phyloP scores from a whole-genome alignment of 805 yeast genomes.

The Yarrowia hollandica region DNA sequence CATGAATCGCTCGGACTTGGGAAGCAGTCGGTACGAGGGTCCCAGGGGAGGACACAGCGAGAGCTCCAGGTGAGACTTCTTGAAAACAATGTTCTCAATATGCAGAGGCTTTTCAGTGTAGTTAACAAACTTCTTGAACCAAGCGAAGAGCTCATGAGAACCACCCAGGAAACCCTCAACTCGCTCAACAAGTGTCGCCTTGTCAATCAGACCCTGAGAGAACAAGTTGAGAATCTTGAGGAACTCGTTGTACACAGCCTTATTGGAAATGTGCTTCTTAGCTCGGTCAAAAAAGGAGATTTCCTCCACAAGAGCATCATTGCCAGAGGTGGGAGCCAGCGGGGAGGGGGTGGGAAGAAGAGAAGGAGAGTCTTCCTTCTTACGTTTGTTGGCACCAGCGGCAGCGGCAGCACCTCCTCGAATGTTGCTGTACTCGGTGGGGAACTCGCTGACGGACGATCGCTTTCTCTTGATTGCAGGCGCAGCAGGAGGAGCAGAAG shows the following conservation, averaged over 20 bases:
- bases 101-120: constrained; percentile 80
- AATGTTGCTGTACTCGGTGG: constrained; percentile 30
- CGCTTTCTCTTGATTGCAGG: constrained; percentile 25
- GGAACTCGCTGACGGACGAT: constrained; percentile 20
- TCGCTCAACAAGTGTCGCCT: constrained; percentile 74
- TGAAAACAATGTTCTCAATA: constrained; percentile 82
- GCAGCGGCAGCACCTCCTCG: constrained; percentile 33
- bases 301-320: constrained; percentile 72
- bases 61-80: constrained; percentile 87
- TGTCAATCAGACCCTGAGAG: constrained; percentile 88
- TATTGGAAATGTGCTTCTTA: constrained; percentile 82
- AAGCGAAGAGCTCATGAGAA: constrained; percentile 72
- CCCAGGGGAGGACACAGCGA: constrained; percentile 92
- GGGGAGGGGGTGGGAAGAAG: constrained; percentile 85
- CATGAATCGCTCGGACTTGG: constrained; percentile 92
- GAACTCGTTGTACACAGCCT: constrained; percentile 89
- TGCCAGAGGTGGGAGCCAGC: constrained; percentile 53
- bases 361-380: constrained; percentile 49
- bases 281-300: constrained; percentile 88
- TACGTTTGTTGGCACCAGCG: constrained; percentile 17
- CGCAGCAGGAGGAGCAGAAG: background rate
- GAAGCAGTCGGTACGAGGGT: constrained; percentile 89
- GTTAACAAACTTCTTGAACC: constrained; percentile 93
- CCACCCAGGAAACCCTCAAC: constrained; percentile 84
- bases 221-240: constrained; percentile 82